Conservation (phyloP, 2,329 filamentous ascomycete species). For the Periglandula ipomoeae region DNA sequence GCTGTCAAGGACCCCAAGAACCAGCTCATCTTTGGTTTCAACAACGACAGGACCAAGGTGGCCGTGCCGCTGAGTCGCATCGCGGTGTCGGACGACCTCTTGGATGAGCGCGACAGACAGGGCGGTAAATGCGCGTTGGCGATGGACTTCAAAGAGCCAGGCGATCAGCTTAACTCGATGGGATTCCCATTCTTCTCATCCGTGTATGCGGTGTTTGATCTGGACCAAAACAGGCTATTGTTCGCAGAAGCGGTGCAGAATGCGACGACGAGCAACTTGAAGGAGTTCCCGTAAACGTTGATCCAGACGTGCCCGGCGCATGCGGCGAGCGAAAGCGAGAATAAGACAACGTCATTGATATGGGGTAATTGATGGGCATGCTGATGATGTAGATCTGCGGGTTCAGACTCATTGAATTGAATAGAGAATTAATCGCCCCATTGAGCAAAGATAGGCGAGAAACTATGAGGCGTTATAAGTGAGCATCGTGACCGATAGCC, state of each 20-base stretch:
- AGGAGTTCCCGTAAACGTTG: neutral
- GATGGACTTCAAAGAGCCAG: neutral
- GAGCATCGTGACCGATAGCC: too few relatives aligned
- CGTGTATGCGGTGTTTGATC: neutral
- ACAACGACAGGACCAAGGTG: neutral
- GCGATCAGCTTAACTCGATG: neutral
- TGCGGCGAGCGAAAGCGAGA: too few relatives aligned
- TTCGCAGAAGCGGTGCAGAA: neutral
- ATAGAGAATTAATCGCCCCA: too few relatives aligned
- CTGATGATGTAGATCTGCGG: too few relatives aligned
- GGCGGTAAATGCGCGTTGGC: neutral
- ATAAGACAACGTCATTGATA: too few relatives aligned
- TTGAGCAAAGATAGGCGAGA: too few relatives aligned
- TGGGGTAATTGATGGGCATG: too few relatives aligned
- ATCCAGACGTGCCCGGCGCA: too few relatives aligned
- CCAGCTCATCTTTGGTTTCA: neutral
- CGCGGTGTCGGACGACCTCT: neutral
- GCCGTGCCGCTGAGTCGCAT: neutral
- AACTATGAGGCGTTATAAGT: too few relatives aligned
- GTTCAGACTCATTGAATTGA: too few relatives aligned
- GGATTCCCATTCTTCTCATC: neutral
- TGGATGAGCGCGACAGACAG: rapidly evolving
- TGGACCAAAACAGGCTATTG: neutral
- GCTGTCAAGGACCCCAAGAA: neutral
- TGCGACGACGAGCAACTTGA: neutral